These are phyloP conservation scores for Fusarium sp. DNA, from an alignment of 2,329 filamentous ascomycete species.

Conservation along the genomic window DNA sequence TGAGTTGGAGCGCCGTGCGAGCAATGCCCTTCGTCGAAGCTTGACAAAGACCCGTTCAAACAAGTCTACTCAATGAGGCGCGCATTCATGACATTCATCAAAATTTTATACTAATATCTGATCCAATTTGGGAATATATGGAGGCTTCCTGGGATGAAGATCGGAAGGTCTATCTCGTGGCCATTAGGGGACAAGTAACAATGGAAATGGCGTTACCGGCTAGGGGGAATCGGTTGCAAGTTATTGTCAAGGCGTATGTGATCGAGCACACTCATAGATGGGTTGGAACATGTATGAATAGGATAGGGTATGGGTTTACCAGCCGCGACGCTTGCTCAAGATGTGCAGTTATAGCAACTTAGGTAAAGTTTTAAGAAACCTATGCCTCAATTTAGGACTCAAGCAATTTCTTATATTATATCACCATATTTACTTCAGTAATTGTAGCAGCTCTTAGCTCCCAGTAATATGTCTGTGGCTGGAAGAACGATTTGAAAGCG, in stretches of 20 bases:
- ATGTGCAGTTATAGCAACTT: too few species aligned
- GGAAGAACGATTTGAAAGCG: neutral
- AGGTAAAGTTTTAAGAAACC: neutral
- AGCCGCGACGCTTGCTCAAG: too few species aligned
- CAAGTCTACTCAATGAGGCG: neutral
- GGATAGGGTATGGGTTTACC: neutral
- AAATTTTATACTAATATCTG: neutral
- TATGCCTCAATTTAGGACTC: neutral
- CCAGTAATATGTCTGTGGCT: neutral
- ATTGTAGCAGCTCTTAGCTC: neutral
- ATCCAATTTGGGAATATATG: neutral
- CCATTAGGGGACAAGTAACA: neutral
- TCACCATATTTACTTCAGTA: neutral
- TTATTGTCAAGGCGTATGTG: too few species aligned
- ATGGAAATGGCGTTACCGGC: slow-evolving; percentile 2
- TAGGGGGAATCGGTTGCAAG: too few species aligned
- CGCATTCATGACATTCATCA: neutral
- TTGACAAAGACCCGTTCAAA: slow-evolving; percentile 28
- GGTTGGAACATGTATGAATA: neutral
- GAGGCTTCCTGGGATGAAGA: neutral
- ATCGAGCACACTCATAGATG: neutral
- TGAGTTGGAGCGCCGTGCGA: slow-evolving; percentile 43
- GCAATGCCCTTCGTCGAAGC: slow-evolving; percentile 34
- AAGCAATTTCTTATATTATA: neutral
- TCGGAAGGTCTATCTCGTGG: neutral